Base-by-base conservation (phyloP, 208 protist genomes). In the Herpetomonas tarakana region DNA sequence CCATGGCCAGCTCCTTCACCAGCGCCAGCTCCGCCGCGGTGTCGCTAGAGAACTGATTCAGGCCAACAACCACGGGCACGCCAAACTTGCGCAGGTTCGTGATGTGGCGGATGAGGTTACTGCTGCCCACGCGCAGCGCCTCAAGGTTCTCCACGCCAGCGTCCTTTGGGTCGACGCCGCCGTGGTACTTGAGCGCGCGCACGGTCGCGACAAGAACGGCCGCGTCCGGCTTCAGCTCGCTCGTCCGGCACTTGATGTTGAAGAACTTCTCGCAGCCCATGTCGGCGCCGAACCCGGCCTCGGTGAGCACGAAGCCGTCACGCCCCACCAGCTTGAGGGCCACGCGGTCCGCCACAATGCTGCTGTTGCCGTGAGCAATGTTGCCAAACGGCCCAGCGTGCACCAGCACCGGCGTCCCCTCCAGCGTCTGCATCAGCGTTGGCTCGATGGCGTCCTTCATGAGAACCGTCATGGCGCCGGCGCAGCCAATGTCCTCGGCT, bases 301-400 rank as follows among this genome's bases (percentile, higher is more conserved):
- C 96, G 2, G 97, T 99, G 6, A 99, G 74, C 51, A 99, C 97
- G 58, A 97, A 98, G 53, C 97, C 97, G 53, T 98, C 83, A 25
- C 74, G n/a, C 22, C 96, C 97, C 39, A 86, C 97, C 0, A 99
- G 74, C 89, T 98, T 98, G 1, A 99, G 81, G 0, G 92, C 97
- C 65, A 97, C 93, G 55, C 80, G 75, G 70, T 98, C 98, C 24
- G 97, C 97, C 49, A 99, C 78, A 62, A 99, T 97, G 57, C 91
- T 97, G 51, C 85, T 97, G 81, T 99, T 99, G 47, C 98, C 98
- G 79, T 99, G 97, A 16, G 98, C 98, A 71, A 99, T 99, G 71
- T 99, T 99, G 55, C 98, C 98, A 62, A 99, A 99, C 11, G 98
- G 98, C 41, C 98, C 98, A 14, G 94, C 97, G 78, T 99, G 97